phyloP scores from a whole-genome alignment of 1,139 yeast species.

The Geotrichum australiense region DNA sequence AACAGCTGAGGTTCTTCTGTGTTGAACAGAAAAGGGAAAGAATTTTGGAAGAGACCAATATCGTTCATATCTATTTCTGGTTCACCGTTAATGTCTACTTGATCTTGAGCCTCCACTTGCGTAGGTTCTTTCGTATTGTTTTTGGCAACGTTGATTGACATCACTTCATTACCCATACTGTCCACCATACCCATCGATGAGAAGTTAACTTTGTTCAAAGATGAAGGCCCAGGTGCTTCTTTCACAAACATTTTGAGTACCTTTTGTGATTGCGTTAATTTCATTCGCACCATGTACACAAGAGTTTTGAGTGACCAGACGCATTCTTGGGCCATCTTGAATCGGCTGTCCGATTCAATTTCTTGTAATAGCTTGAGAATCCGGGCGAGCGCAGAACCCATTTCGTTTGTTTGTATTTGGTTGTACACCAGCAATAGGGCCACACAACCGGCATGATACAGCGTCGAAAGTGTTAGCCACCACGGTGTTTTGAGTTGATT shows the following conservation, averaged over 20 bases:
- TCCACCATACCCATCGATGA: slow-evolving; percentile 26
- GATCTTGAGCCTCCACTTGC: background rate
- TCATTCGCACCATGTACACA: slow-evolving; percentile 44
- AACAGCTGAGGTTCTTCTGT: background rate
- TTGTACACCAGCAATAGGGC: slow-evolving; percentile 43
- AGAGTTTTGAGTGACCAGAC: slow-evolving; percentile 57
- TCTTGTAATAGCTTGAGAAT: slow-evolving; percentile 34
- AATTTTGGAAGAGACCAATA: slow-evolving; percentile 6
- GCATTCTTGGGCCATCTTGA: slow-evolving; percentile 56
- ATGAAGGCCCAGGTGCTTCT: slow-evolving; percentile 50
- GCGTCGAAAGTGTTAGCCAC: slow-evolving; percentile 44
- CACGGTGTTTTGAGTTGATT: slow-evolving; percentile 41
- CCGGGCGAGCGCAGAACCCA: slow-evolving; percentile 23
- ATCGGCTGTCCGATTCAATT: slow-evolving; percentile 39
- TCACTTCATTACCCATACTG: slow-evolving; percentile 18
- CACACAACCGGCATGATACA: slow-evolving; percentile 44
- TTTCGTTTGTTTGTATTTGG: slow-evolving; percentile 30
- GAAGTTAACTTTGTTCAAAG: slow-evolving; percentile 46
- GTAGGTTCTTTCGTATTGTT: too few species aligned
- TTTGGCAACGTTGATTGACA: slow-evolving; percentile 4
- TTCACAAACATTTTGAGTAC: slow-evolving; percentile 29
- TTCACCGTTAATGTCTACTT: too few species aligned
- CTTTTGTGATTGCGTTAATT: slow-evolving; percentile 40
- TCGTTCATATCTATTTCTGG: too few species aligned
- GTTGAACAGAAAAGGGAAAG: background rate